These are phyloP conservation scores for Solanum peruvianum DNA, from an alignment of 257 asterid genomes.

Conservation along the genomic window DNA sequence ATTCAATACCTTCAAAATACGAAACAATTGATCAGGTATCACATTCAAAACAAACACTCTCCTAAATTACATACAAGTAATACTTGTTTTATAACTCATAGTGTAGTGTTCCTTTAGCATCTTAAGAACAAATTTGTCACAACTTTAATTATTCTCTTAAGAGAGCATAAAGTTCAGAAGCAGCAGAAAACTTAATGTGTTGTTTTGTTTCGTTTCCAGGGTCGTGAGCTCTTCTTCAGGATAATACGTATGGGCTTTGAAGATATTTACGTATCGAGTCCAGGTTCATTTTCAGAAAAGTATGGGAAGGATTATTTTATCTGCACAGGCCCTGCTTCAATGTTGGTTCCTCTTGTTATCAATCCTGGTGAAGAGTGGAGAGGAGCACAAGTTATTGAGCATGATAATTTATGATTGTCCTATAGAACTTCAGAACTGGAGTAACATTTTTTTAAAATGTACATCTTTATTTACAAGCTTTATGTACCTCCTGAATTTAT, in stretches of 20 bases:
- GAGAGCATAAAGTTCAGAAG: neutral
- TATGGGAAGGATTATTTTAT: constrained; percentile 50
- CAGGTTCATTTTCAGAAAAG: constrained; percentile 47
- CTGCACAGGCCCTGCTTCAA: constrained; percentile 75
- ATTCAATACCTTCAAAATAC: constrained; percentile 53
- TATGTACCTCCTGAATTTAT: neutral
- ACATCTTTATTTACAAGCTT: neutral
- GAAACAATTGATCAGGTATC: constrained; percentile 73
- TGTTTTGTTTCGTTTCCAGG: constrained; percentile 31
- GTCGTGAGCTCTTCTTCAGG: constrained; percentile 65
- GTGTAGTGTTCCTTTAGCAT: neutral
- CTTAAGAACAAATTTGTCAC: neutral
- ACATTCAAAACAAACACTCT: neutral
- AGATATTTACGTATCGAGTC: constrained; percentile 61
- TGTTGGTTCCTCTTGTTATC: constrained; percentile 54
- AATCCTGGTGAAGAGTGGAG: constrained; percentile 86
- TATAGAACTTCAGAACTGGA: neutral
- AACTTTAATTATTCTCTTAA: neutral
- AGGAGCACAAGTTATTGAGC: constrained; percentile 87
- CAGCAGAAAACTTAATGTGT: neutral
- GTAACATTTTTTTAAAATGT: neutral
- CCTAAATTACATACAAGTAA: neutral
- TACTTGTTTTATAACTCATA: neutral
- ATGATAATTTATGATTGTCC: constrained; percentile 50
- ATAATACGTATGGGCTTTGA: constrained; percentile 74